Evolutionary conservation across 148 eudicot genomes (phyloP).

Genomic region (Agrostemma githago): DNA sequence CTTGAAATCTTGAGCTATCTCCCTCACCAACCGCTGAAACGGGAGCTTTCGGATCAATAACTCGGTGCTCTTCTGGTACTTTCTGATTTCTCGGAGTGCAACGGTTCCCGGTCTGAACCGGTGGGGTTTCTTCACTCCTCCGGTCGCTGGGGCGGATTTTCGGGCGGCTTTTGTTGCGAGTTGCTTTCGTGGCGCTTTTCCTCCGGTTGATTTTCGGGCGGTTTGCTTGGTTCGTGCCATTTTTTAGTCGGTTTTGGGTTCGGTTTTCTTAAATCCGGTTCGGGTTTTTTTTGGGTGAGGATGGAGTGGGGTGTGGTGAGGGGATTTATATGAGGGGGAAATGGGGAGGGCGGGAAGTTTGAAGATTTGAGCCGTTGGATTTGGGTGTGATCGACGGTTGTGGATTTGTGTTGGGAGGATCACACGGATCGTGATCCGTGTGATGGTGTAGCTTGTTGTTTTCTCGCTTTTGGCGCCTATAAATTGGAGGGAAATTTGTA

Average conservation of each 20-base stretch:
- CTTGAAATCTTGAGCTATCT: constrained; percentile 37
- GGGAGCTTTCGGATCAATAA: neutral
- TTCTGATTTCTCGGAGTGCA: constrained; percentile 28
- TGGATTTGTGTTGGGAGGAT: neutral
- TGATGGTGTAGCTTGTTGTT: neutral
- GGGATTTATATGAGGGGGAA: neutral
- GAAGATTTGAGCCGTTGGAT: neutral
- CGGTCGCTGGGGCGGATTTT: constrained; percentile 32
- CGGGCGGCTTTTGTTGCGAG: constrained; percentile 32
- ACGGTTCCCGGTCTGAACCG: constrained; percentile 32
- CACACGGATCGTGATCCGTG: neutral
- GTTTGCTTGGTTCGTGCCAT: constrained; percentile 37
- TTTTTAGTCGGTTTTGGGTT: neutral
- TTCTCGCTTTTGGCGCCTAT: too few species aligned
- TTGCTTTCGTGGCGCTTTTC: constrained; percentile 32
- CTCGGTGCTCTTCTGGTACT: constrained; percentile 8
- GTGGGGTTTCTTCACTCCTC: constrained; percentile 39
- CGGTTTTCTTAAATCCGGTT: neutral
- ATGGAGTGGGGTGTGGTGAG: neutral
- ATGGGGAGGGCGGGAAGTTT: neutral
- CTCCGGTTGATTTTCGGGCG: constrained; percentile 35
- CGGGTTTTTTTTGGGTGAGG: neutral
- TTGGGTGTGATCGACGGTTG: neutral
- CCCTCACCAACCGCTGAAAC: constrained; percentile 13
- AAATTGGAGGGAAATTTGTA: too few species aligned